phyloP scores from a whole-genome alignment of 257 asterid genomes.

The Cruciata laevipes region DNA sequence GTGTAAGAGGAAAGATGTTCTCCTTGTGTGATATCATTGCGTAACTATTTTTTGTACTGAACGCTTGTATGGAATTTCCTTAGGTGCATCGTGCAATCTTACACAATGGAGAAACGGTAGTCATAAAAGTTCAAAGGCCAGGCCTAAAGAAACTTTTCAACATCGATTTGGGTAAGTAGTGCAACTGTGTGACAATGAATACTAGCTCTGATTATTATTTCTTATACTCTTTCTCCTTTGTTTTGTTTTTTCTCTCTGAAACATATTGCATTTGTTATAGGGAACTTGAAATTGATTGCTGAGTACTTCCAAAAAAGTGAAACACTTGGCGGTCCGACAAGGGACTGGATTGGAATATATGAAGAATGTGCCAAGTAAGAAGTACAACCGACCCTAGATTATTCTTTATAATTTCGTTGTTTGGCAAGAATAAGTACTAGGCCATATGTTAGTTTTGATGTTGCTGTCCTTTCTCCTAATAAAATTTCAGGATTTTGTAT shows the following conservation, averaged over 20 bases:
- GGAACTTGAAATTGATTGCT: slow-evolving; percentile 74
- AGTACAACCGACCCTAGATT: not conserved
- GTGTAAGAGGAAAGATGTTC: not conserved
- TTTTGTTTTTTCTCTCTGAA: slow-evolving; percentile 1
- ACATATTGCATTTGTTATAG: slow-evolving; percentile 33
- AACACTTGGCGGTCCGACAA: slow-evolving; percentile 90
- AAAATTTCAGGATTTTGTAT: slow-evolving; percentile 69
- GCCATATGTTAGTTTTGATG: not conserved
- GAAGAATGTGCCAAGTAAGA: slow-evolving; percentile 98
- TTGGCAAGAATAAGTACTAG: not conserved
- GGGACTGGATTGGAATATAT: slow-evolving; percentile 90
- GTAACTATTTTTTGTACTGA: slow-evolving; percentile 21
- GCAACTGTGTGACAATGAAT: not conserved
- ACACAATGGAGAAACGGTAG: slow-evolving; percentile 86
- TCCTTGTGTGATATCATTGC: not conserved
- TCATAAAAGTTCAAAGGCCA: slow-evolving; percentile 91
- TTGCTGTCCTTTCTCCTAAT: not conserved
- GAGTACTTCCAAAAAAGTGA: slow-evolving; percentile 92
- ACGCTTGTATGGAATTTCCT: slow-evolving; percentile 18
- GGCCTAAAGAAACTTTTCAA: slow-evolving; percentile 86
- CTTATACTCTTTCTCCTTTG: not conserved
- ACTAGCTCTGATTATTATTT: not conserved
- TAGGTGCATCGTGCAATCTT: slow-evolving; percentile 95
- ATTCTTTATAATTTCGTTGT: not conserved
- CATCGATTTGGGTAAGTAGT: slow-evolving; percentile 76